These are phyloP conservation scores for Aspergillaceae sp. DNA, from an alignment of 2,329 filamentous ascomycete genomes.

Conservation along the genomic window DNA sequence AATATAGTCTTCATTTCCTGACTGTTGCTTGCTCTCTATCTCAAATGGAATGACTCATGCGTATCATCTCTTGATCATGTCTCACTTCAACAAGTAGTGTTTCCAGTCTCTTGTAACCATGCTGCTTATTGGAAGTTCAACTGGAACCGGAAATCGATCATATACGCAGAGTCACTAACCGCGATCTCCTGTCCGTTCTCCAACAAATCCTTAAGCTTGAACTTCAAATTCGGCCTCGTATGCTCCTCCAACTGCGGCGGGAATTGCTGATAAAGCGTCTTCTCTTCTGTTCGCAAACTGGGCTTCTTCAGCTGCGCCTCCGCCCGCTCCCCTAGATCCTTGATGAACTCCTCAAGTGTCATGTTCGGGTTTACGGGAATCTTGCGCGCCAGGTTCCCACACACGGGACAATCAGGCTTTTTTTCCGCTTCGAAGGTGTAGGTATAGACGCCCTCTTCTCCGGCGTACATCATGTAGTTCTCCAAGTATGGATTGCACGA, in stretches of 20 bases:
- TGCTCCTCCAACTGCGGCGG: constrained; percentile 74
- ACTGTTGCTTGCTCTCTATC: constrained; percentile 7
- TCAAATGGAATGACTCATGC: constrained; percentile 4
- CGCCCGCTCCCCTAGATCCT: constrained; percentile 70
- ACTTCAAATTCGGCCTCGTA: constrained; percentile 71
- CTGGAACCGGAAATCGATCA: constrained; percentile 59
- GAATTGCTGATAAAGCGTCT: constrained; percentile 82
- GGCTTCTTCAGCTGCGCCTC: constrained; percentile 93
- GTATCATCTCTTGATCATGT: constrained; percentile 6
- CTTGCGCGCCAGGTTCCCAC: constrained; percentile 70
- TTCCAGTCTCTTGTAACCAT: too few species aligned
- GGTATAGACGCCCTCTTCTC: constrained; percentile 90
- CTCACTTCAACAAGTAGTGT: constrained; percentile 2
- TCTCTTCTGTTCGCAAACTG: constrained; percentile 69
- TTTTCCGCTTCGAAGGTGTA: constrained; percentile 94
- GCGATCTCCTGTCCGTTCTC: constrained; percentile 76
- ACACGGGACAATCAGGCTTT: constrained; percentile 92
- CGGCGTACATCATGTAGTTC: constrained; percentile 99
- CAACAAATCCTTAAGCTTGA: constrained; percentile 69
- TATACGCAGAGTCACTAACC: constrained; percentile 87
- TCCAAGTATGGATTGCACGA: constrained; percentile 71
- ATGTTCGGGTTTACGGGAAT: constrained; percentile 60
- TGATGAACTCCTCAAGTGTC: constrained; percentile 77
- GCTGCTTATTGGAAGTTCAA: constrained; percentile 37
- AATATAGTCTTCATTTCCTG: constrained; percentile 19